Conservation (phyloP, 2,329 filamentous ascomycete species). For the Cercospora sojina region DNA sequence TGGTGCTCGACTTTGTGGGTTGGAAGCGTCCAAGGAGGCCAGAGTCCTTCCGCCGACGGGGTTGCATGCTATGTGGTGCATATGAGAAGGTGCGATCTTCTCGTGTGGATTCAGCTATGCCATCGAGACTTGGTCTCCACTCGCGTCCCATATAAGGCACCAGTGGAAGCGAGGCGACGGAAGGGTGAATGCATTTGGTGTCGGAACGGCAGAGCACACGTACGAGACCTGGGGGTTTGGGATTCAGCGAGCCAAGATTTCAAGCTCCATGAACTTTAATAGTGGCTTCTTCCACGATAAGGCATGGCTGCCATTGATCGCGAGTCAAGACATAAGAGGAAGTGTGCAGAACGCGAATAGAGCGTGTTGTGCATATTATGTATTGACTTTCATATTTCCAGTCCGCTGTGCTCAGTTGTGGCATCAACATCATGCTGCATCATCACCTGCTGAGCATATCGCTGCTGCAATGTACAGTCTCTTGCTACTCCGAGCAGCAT, state of each 20-base stretch:
- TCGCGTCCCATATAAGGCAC: conserved; percentile 8
- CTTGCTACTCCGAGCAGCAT: not conserved
- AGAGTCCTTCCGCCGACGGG: conserved; percentile 8
- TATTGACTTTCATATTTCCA: not conserved
- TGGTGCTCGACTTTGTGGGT: not conserved
- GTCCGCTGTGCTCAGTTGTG: not conserved
- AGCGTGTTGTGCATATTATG: not conserved
- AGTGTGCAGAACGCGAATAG: not conserved
- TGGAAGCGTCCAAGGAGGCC: conserved; percentile 9
- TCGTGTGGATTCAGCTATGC: conserved; percentile 13
- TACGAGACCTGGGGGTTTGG: not conserved
- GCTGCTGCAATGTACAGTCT: not conserved
- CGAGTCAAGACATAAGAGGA: not conserved
- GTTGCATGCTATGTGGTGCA: conserved; percentile 11
- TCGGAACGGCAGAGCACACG: not conserved
- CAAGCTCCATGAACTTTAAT: conserved; percentile 1
- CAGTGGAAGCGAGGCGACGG: not conserved
- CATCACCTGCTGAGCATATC: not conserved
- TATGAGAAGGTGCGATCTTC: conserved; percentile 14
- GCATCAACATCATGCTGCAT: not conserved
- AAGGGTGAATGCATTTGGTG: not conserved
- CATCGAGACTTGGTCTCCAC: conserved; percentile 15
- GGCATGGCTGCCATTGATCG: not conserved
- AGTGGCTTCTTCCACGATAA: not conserved
- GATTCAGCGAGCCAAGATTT: not conserved